These are phyloP conservation scores for Cytospora mali DNA, from an alignment of 2,329 filamentous ascomycete genomes.

Conservation along the genomic window DNA sequence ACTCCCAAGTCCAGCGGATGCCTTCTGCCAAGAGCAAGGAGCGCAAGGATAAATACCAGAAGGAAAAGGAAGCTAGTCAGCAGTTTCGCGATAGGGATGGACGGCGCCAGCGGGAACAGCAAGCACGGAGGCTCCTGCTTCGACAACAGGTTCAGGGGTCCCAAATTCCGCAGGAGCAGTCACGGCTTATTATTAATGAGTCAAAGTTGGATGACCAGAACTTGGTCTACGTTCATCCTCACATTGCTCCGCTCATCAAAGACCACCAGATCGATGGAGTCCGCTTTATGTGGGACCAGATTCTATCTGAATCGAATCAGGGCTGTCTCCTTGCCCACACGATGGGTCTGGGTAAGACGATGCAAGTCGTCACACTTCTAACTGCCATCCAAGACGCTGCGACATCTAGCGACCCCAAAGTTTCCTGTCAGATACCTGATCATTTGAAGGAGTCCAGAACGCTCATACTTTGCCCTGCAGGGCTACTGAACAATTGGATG, in stretches of 20 bases:
- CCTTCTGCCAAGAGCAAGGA: constrained; percentile 48
- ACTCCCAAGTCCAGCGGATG: constrained; percentile 32
- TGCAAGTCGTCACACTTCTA: constrained; percentile 87
- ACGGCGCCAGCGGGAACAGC: constrained; percentile 56
- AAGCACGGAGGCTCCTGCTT: constrained; percentile 52
- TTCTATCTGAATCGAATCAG: constrained; percentile 67
- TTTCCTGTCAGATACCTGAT: constrained; percentile 69
- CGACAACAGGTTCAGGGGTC: constrained; percentile 49
- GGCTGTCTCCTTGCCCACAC: constrained; percentile 85
- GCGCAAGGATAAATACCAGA: constrained; percentile 30
- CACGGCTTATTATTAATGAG: constrained; percentile 66
- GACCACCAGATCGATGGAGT: constrained; percentile 80
- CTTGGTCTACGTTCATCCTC: constrained; percentile 64
- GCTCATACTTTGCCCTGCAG: constrained; percentile 75
- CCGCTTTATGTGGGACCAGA: constrained; percentile 85
- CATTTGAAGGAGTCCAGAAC: constrained; percentile 64
- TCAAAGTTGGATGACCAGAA: constrained; percentile 62
- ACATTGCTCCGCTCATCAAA: constrained; percentile 70
- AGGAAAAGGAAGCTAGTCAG: constrained; percentile 46
- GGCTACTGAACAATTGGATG: constrained; percentile 78
- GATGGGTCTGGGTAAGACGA: constrained; percentile 91
- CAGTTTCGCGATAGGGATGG: constrained; percentile 59
- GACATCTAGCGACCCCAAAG: constrained; percentile 55
- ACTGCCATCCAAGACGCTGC: constrained; percentile 71
- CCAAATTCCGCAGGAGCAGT: constrained; percentile 47